Evolutionary conservation across 176 grass and related monocot genomes (phyloP), one percentile per base, ranked within the genome.

Genomic region (Ampelocalamus luodianensis): DNA sequence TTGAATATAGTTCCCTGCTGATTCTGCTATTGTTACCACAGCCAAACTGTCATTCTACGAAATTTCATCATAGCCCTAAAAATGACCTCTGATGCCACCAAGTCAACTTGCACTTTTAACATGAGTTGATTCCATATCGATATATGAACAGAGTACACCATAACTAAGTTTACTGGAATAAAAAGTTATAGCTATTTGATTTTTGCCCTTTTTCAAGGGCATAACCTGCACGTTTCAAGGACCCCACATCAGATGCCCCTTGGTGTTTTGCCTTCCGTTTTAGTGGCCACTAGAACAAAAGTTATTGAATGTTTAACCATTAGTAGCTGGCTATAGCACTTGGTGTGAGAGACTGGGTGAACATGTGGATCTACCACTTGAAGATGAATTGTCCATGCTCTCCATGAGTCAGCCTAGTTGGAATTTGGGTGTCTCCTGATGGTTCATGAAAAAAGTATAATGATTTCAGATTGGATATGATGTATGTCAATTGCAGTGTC

Each of bases 81-180:
- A 70, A 82, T 82, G 50, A n/a, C 53, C 24, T 60, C 10, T 61
- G 12, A 45, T 82, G 40, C 54, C 68, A 61, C 54, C 39, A 62
- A 40, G 37, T 27, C 79, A 71, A 23, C 42, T 73, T 72, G 29
- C 29, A 8, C 68, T 46, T 72, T 59, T 46, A 10, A 46, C 53
- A 36, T n/a, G 1, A 46, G 39, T 61, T 82, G 23, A 82, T 71
- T 82, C 5, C 23, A 13, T 43, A 24, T 22, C 29, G 6, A 46
- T 17, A 61, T 61, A 22, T 71, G 10, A 82, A 20, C 6, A 46
- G 5, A 82, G 27, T 72, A 62, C 11, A 62, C 8, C 6, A 36
- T 45, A 61, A 46, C 2, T 34, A 56, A 70, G 49, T 44, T 8
- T 56, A 0, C n/a, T 50, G 1, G 32, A 38, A 80, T 68, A 51